Evolutionary conservation across 345 rosid species (phyloP).

Genomic region (Syzygium jambos): DNA sequence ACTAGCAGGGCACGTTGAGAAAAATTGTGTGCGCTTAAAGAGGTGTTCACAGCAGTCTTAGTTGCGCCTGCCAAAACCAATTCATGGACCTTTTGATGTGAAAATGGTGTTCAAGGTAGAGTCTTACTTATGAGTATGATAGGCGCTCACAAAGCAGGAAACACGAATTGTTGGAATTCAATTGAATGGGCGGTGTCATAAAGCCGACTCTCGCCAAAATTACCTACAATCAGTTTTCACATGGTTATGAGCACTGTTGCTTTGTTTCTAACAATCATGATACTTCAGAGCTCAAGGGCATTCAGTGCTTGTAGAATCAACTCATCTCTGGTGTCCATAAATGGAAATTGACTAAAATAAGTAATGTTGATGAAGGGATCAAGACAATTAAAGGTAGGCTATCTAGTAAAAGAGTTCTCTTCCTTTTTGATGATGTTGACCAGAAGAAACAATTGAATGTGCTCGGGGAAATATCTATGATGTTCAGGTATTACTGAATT

Average conservation of each 20-base stretch:
- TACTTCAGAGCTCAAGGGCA: neutral
- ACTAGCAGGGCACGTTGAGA: neutral
- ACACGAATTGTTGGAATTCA: neutral
- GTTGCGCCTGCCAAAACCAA: neutral
- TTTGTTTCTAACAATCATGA: neutral
- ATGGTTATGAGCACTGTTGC: neutral
- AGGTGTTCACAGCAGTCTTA: neutral
- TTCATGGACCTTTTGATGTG: neutral
- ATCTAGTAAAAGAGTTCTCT: neutral
- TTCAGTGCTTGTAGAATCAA: neutral
- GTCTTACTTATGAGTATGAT: neutral
- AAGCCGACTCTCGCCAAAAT: neutral
- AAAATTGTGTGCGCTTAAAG: neutral
- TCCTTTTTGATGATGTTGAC: neutral
- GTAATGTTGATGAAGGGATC: neutral
- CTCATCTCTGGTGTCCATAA: neutral
- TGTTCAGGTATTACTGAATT: neutral
- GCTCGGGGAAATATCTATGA: neutral
- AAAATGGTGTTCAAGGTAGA: neutral
- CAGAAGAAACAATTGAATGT: neutral
- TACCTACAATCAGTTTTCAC: neutral
- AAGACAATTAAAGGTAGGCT: neutral
- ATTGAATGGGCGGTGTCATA: neutral
- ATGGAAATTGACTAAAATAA: neutral
- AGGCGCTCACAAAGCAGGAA: neutral